Evolutionary conservation across 129 eudicot species (phyloP), one percentile per base, ranked within the genome.

Genomic region (Chrysanthemum seticuspe): DNA sequence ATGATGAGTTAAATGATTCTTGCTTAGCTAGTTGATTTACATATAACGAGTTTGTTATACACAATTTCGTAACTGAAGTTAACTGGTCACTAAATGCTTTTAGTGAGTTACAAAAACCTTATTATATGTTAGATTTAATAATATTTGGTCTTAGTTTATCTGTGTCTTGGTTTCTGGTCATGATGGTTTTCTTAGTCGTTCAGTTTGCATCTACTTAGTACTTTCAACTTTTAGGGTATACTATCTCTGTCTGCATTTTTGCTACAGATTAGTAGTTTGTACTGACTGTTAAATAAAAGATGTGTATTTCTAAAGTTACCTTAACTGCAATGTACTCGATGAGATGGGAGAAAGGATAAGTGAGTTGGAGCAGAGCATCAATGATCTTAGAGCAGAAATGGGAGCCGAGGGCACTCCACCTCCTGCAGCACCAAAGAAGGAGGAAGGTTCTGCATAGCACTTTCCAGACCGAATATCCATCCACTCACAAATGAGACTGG

Each of bases 261-360:
- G 5, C 31, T 36, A 5, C 44, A 36, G 8, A 36, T 36, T 36
- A 36, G 44, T 34, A 34, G 40, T 34, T 34, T 34, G 4, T 34
- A 34, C 40, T 34, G 40, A 34, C 40, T 57, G 29, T 62, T 25
- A 25, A 25, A 15, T 13, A 27, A 13, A 6, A 19, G 67, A 25
- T 70, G 15, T 65, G 40, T 11, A 27, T 71, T 8, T 53, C 18
- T 51, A 14, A 64, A 64, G 62, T 63, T 83, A 71, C 90, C 87
- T 89, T 89, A 79, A 92, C 96, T 31, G 19, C 31, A 76, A 55
- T 52, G 61, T 70, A 92, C 98, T 92, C 53, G 98, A 92, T 80
- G 98, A 92, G 80, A 92, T 92, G 98, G 96, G 98, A n/a, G 85
- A 82, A 79, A 86, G 95, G 52, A 92, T 92, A 63, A 89, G 87